A percentile compares a stretch with the other conserved stretches of the same genome.
phyloP scores from a whole-genome alignment of 2,329 filamentous ascomycete genomes.

The Aspergillus sp. region DNA sequence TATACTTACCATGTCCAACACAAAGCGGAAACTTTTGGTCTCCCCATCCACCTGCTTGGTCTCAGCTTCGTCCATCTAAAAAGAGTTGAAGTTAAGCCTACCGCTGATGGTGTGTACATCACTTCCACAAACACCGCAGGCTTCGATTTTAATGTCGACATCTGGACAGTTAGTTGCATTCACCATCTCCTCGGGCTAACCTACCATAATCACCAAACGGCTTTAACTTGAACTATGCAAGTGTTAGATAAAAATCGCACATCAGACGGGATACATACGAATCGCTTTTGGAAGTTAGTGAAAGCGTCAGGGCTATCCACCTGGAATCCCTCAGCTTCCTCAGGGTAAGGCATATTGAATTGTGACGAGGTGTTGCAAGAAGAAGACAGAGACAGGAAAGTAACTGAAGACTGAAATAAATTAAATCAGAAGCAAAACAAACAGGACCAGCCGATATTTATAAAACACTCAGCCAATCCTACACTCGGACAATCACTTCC shows the following conservation, averaged over 20 bases:
- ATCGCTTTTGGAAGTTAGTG: conserved; percentile 54
- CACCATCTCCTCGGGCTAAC: conserved; percentile 1
- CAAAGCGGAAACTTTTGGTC: conserved; percentile 48
- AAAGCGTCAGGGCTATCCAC: conserved; percentile 63
- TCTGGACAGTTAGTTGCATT: conserved; percentile 41
- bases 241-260: not conserved
- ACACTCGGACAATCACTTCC: too few species aligned
- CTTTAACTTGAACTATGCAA: conserved; percentile 67
- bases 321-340: conserved; percentile 44
- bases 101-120: conserved; percentile 65
- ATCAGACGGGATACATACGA: conserved; percentile 32
- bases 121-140: conserved; percentile 70
- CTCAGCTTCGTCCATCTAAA: too few species aligned
- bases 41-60: conserved; percentile 47
- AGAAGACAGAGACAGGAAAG: too few species aligned
- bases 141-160: conserved; percentile 81
- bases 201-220: conserved; percentile 69
- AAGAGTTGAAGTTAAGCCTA: conserved; percentile 4
- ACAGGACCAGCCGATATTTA: too few species aligned
- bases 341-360: conserved; percentile 40
- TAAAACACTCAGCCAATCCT: too few species aligned
- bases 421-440: too few species aligned
- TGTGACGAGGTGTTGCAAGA: not conserved
- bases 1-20: conserved; percentile 44
- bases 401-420: too few species aligned